Evolutionary conservation across 345 rosid species (phyloP), one percentile per base, ranked within the genome.

Genomic region (Kernera saxatilis): DNA sequence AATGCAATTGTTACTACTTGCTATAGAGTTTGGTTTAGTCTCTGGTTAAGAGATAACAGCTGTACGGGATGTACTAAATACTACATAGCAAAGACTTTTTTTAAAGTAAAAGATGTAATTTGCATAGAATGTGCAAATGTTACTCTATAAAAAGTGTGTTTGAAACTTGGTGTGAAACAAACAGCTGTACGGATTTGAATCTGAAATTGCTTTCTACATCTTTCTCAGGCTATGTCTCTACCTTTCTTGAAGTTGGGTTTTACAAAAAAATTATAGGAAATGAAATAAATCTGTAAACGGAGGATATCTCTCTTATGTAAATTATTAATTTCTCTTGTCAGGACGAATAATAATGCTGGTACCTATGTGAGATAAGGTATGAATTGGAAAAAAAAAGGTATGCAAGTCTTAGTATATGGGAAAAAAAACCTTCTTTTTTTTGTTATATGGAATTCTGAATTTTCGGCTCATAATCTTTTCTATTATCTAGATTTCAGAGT

Each of bases 181-280:
- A 44, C 13, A 65, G 52, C 52, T 0, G 69, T 62, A 71, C 76
- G 67, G 67, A 39, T 65, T 48, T 44, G 71, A 73, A 73, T 22
- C 40, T 45, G 48, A 55, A 21, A 3, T 43, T 33, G 49, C 58
- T 73, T 33, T 72, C 30, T 15, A 37, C 33, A 53, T 64, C 37
- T 64, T 65, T 55, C 66, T 36, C 51, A 40, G 59, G 50, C 26
- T 46, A 27, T 72, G 37, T 23, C 43, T 23, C 43, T 46, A 67
- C 64, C 49, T 56, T 35, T 64, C 43, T 45, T 61, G 13, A 43
- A 30, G 10, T 23, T n/a, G 41, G 22, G 54, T 63, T 72, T 50
- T 14, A 27, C 14, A 29, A 13, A 13, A 5, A 6, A 12, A 12
- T 13, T 33, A 17, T 29, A 21, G 15, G 15, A 33, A 33, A 39